Evolutionary conservation across 352 stramenopile genomes (phyloP).

Genomic region (Pythium grandisporangium): DNA sequence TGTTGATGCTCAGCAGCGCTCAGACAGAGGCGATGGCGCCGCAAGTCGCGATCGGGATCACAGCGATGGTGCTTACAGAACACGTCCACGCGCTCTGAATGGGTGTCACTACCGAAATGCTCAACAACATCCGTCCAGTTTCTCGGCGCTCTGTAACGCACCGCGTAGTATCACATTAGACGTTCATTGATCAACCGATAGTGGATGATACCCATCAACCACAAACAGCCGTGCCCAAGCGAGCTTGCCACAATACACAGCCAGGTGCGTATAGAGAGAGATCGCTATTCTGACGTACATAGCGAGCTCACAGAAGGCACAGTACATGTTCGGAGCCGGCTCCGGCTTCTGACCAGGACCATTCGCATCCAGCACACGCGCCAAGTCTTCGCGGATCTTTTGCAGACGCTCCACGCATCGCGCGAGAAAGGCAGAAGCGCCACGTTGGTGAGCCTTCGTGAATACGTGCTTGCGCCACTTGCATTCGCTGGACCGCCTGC

Average conservation of each 20-base stretch:
- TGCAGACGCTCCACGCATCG: slow-evolving; percentile 15
- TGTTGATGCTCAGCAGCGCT: slow-evolving; percentile 9
- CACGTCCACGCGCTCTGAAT: slow-evolving; percentile 23
- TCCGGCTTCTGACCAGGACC: too few species aligned
- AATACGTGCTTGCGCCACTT: slow-evolving; percentile 72
- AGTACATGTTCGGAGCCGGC: too few species aligned
- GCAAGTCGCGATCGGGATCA: slow-evolving; percentile 25
- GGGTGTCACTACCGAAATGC: slow-evolving; percentile 25
- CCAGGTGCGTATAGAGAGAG: too few species aligned
- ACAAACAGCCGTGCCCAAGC: too few species aligned
- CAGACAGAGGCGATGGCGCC: slow-evolving; percentile 30
- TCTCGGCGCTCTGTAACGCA: too few species aligned
- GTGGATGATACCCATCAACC: too few species aligned
- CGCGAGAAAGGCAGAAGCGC: slow-evolving; percentile 27
- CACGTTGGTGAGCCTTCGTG: slow-evolving; percentile 39
- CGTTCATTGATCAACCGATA: too few species aligned
- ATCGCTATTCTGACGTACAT: slow-evolving; percentile 7
- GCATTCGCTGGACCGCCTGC: slow-evolving; percentile 41
- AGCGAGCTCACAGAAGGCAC: slow-evolving; percentile 25
- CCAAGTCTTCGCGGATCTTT: background rate
- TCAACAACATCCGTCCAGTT: slow-evolving; percentile 13
- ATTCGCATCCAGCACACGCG: too few species aligned
- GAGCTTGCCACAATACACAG: too few species aligned
- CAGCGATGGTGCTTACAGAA: slow-evolving; percentile 56
- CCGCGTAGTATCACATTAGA: too few species aligned